Base-by-base conservation (phyloP, 78 protist genomes). In the Bigelowiella natans region DNA sequence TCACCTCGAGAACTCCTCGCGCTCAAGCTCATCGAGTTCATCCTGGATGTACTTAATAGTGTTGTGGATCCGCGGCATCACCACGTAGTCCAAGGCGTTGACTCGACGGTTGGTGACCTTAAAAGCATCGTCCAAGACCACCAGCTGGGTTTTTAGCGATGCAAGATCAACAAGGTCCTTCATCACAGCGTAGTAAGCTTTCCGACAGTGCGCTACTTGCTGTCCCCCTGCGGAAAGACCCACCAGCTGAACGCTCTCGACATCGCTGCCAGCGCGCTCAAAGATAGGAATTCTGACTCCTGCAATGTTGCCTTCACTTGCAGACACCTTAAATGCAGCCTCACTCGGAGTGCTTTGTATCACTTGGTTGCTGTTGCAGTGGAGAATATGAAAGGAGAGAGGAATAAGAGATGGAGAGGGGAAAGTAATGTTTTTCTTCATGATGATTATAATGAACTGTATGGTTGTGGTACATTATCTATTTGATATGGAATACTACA, bases 21-120 rank as follows among this genome's bases (percentile, higher is more conserved):
- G 7, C 38, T 85, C 87, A 7, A n/a, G 39, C 88, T 99, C 99
- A 84, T 98, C 99, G 39, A 99, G 95, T 94, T 98, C 99, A 0
- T 93, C 82, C 40, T 51, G 63, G 88, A 99, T 97, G 92, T 97
- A 98, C 11, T 39, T 38, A 39, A 98, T 90, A 2, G 99, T 97
- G 83, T 93, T 94, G 90, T 91, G 94, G 26, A 96, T 90, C 0
- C 94, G 87, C 36, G 98, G 99, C 83, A 95, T 95, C 83, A 98
- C 97, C 31, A 98, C 98, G 89, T 94, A 93, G 94, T 99, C 99
- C 64, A 99, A 93, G 18, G 99, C 99, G 82, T 99, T 99, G 34
- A 99, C 99, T 34, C 99, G 96, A 31, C 99, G 96, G 91, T 97
- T 97, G 34, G 99, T 98, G 89, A 97, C 90, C 91, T 97, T 97